These are phyloP conservation scores for Schizochytrium sp. DNA, from an alignment of 108 stramenopile genomes.

Conservation along the genomic window DNA sequence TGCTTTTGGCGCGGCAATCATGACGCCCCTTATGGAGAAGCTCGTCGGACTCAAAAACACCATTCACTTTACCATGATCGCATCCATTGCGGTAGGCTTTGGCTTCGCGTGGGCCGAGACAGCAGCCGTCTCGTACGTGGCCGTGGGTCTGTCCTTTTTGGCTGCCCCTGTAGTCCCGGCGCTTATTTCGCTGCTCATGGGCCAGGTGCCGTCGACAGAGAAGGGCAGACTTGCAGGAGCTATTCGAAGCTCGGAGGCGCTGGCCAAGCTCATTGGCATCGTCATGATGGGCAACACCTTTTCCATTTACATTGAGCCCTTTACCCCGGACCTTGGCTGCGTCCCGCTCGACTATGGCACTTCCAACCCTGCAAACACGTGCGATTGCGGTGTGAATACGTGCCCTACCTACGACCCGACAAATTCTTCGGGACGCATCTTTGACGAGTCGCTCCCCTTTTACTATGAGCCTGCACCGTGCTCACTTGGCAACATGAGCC, in stretches of 20 bases:
- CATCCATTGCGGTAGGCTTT: not conserved
- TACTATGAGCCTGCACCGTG: not conserved
- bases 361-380: not conserved
- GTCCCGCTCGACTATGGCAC: not conserved
- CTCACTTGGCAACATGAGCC: not conserved
- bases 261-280: not conserved
- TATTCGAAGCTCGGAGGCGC: not conserved
- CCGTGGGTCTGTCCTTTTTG: not conserved
- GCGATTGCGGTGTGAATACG: not conserved
- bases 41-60: not conserved
- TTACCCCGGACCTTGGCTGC: not conserved
- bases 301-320: not conserved
- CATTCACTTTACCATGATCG: not conserved
- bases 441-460: not conserved
- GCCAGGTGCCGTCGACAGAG: not conserved
- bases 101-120: not conserved
- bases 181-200: not conserved
- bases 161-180: not conserved
- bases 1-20: not conserved
- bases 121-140: not conserved
- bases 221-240: not conserved
- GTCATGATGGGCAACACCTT: not conserved
- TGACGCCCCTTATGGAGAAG: not conserved
- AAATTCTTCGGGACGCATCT: not conserved
- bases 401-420: not conserved